phyloP scores from a whole-genome alignment of 2,329 filamentous ascomycete species.

The Hirsutella thompsonii region DNA sequence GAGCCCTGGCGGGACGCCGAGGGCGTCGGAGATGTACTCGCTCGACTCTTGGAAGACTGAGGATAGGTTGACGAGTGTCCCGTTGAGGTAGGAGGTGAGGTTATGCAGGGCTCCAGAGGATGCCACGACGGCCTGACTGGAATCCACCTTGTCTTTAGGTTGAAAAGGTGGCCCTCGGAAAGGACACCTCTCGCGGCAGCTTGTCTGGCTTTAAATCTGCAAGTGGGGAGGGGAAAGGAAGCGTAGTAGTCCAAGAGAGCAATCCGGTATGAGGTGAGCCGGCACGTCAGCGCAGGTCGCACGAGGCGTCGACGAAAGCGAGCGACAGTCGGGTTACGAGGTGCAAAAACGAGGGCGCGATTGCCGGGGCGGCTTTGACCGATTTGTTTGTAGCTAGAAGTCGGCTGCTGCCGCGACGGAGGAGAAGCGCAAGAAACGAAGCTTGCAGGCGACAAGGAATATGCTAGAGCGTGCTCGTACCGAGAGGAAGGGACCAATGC shows the following conservation, averaged over 20 bases:
- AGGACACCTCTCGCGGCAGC: conserved; percentile 19
- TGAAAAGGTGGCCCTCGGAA: conserved; percentile 19
- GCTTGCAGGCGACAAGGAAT: too few relatives aligned
- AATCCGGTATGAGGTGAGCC: background rate
- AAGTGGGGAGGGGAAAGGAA: background rate
- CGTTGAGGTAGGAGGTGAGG: conserved; percentile 44
- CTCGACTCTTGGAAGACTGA: conserved; percentile 32
- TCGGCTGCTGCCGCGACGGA: too few relatives aligned
- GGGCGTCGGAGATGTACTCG: conserved; percentile 36
- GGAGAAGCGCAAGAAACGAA: too few relatives aligned
- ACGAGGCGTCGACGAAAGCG: too few relatives aligned
- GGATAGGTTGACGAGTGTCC: conserved; percentile 34
- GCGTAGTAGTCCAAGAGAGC: background rate
- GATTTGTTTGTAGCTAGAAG: too few relatives aligned
- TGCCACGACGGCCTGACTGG: conserved; percentile 42
- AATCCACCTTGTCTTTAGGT: conserved; percentile 47
- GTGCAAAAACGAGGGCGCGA: too few relatives aligned
- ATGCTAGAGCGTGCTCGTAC: too few relatives aligned
- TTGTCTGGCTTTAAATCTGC: background rate
- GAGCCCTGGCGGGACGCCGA: conserved; percentile 34
- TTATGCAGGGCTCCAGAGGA: conserved; percentile 51
- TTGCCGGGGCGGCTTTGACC: too few relatives aligned
- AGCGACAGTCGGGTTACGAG: too few relatives aligned
- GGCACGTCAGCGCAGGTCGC: too few relatives aligned
- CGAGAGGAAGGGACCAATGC: too few relatives aligned